These are phyloP conservation scores for Salvia splendens DNA, from an alignment of 257 asterid genomes.

Conservation along the genomic window DNA sequence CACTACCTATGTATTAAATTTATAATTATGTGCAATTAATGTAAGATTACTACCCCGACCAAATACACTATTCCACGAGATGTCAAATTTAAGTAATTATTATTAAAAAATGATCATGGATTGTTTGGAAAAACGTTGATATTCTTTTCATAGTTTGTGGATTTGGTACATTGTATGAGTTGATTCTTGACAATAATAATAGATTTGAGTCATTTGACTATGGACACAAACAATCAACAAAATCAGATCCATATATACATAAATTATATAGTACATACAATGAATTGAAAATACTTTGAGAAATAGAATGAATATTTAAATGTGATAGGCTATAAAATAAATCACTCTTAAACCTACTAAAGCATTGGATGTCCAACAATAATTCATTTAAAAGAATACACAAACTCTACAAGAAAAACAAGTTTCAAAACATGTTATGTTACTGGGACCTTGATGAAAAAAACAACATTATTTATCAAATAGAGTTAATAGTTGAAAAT, in stretches of 20 bases:
- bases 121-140: no score
- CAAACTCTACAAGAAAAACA: not conserved
- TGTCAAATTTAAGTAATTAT: no score
- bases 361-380: not conserved
- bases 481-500: no score
- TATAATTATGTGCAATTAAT: no score
- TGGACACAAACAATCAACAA: slow-evolving; percentile 21
- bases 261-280: not conserved
- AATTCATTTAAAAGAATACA: not conserved
- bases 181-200: slow-evolving; percentile 23
- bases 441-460: not conserved
- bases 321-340: not conserved
- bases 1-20: no score
- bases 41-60: no score
- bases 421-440: not conserved
- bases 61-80: no score
- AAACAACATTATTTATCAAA: no score
- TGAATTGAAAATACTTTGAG: slow-evolving; percentile 8
- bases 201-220: slow-evolving; percentile 16
- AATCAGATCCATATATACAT: slow-evolving; percentile 9
- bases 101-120: no score
- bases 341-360: not conserved
- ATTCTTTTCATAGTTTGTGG: not conserved
- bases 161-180: slow-evolving; percentile 28
- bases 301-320: not conserved